Evolutionary conservation across 164 flowering plant species (phyloP), one percentile per base, ranked within the genome.

Genomic region (Stephania yunnanensis): DNA sequence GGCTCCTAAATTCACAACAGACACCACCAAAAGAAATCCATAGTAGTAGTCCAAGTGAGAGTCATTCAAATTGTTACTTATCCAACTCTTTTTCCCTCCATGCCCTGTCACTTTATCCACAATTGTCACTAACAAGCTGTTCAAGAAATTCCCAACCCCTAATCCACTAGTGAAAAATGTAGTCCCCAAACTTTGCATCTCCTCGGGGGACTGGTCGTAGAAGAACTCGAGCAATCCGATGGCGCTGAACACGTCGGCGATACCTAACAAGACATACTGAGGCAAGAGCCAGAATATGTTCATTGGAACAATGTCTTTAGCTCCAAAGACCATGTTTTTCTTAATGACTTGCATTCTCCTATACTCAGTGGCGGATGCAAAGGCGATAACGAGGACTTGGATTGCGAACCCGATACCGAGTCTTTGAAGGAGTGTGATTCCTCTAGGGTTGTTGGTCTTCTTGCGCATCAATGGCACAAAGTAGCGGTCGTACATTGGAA

Each of bases 171-270:
- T 92, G 84, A 90, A 92, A 74, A 88, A 92, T 0, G 94, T 87
- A 0, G 98, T 92, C 36, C 97, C 98, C 0, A 93, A 85, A 80
- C 98, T 93, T 75, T 89, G 93, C 94, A 93, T 89, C 53, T 88
- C 87, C 29, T 89, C 91, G 0, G 98, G 98, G 0, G 95, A 88
- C 52, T 93, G 97, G 73, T 90, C 95, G 53, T 93, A 93, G 85
- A 92, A 91, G 70, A 92, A 91, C 63, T 92, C 97, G 0, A 92
- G 81, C 80, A 88, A 72, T 1, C 93, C 98, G 64, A 90, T 86
- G 12, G 92, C 93, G 30, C 83, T 87, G 75, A 93, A 93, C 61
- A 91, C 93, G 63, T 93, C 98, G 0, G 87, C 98, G 1, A 93
- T 69, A 2, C 97, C 97, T 5, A 92, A 13, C 7, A 94, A 82